Conservation (phyloP, 805 yeast genomes). For the Aciculoconidium aculeatum region DNA sequence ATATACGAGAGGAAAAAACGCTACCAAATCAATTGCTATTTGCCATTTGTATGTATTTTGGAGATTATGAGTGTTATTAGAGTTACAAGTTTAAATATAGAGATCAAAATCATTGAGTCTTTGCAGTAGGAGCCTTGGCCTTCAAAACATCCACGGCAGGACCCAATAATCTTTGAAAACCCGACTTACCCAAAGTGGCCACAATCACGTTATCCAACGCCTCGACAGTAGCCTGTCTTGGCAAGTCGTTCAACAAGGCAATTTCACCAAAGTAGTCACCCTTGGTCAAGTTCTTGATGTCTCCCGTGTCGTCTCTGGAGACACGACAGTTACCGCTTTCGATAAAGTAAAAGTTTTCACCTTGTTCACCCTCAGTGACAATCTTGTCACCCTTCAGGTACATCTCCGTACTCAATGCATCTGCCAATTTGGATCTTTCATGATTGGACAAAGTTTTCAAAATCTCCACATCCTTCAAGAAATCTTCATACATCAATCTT, state of each 20-base stretch:
- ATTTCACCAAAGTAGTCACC: slow-evolving; percentile 98
- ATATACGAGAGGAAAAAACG: no score
- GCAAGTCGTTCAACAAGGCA: slow-evolving; percentile 84
- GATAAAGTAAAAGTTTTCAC: slow-evolving; percentile 41
- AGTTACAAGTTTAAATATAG: no score
- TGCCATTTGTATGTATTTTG: no score
- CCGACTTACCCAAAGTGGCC: slow-evolving; percentile 88
- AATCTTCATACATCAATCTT: slow-evolving; percentile 84
- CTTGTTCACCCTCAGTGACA: slow-evolving; percentile 75
- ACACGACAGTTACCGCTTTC: slow-evolving; percentile 82
- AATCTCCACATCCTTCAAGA: slow-evolving; percentile 81
- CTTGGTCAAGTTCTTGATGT: slow-evolving; percentile 52
- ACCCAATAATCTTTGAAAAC: slow-evolving; percentile 90
- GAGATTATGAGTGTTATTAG: no score
- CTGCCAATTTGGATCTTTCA: slow-evolving; percentile 89
- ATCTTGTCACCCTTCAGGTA: slow-evolving; percentile 69
- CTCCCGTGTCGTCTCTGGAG: slow-evolving; percentile 53
- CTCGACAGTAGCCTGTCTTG: slow-evolving; percentile 89
- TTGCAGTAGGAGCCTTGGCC: slow-evolving; percentile 71
- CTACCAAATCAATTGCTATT: no score
- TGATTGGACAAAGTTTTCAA: slow-evolving; percentile 65
- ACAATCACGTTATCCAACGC: slow-evolving; percentile 74
- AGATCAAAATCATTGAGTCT: no score
- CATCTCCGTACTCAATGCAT: slow-evolving; percentile 78
- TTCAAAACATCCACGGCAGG: slow-evolving; percentile 88